Evolutionary conservation across 1,284 basidiomycete species (phyloP), one percentile per base, ranked within the genome.

Genomic region (Rhodofomes roseus): DNA sequence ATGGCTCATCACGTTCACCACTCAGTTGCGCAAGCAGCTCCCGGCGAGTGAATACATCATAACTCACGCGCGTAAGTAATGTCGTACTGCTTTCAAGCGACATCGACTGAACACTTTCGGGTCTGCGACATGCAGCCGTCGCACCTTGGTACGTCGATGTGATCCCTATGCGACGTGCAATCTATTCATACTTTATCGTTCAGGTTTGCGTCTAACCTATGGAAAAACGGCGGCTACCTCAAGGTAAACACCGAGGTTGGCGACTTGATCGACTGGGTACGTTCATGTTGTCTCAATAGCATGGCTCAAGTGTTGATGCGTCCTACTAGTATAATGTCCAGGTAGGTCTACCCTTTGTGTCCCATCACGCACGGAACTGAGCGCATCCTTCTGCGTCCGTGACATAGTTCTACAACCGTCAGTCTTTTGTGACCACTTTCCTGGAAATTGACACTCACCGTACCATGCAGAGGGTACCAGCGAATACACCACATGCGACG

Each of bases 361-460:
- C 1, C n/a, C 36, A 31, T 14, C 44, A 22, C 46, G 29, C 41
- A 9, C 37, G 4, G 16, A 39, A 18, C 14, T 39, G 37, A 39
- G 9, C 37, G 16, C 14, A 6, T 39, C 37, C 4, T 3, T 12
- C 31, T 9, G 37, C 48, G 27, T 36, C 58, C 36, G 43, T 63
- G 37, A 12, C 14, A n/a, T 67, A 86, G 78, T 86, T 86, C 72
- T 87, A 87, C 71, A 87, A 88, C 68, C 85, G 85, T 86, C 63
- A 64, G 78, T 71, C 16, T 4, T 11, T 34, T 11, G 11, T 34
- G 23, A 12, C 12, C 20, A 7, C 4, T 7, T 5, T 18, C 14
- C 23, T 48, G 14, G 25, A 27, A 16, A 12, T 16, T 25, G 4
- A 27, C 22, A 31, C 2, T 52, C 14, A 39, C 36, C 18, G 7